phyloP scores from a whole-genome alignment of 495 filamentous ascomycete genomes.

The Mycothermus thermophilus region DNA sequence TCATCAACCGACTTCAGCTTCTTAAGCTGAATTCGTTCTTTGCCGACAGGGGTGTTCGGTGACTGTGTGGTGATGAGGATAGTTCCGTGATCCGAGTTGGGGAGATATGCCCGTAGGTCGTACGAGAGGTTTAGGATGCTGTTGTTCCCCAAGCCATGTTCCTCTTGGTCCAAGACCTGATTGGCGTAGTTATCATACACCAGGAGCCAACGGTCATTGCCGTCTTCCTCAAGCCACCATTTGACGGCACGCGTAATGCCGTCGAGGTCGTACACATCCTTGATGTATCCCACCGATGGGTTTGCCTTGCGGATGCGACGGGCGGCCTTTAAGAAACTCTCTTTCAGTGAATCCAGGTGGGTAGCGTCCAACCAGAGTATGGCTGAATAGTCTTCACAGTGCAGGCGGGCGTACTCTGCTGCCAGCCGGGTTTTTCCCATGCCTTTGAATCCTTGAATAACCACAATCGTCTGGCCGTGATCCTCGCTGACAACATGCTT shows the following conservation, averaged over 20 bases:
- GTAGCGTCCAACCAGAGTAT: constrained; percentile 24
- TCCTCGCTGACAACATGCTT: background rate
- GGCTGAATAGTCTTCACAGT: constrained; percentile 11
- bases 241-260: constrained; percentile 18
- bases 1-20: constrained; percentile 22
- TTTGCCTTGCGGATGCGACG: constrained; percentile 18
- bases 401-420: constrained; percentile 15
- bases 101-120: constrained; percentile 24
- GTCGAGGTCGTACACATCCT: constrained; percentile 11
- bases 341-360: constrained; percentile 20
- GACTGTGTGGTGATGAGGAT: constrained; percentile 32
- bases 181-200: constrained; percentile 27
- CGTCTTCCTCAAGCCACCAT: constrained; percentile 18
- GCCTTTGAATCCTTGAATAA: constrained; percentile 20
- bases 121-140: constrained; percentile 2
- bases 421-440: constrained; percentile 26
- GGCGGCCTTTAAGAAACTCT: constrained; percentile 19
- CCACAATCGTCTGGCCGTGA: background rate
- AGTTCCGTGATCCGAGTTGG: constrained; percentile 21
- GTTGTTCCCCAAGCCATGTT: constrained; percentile 1
- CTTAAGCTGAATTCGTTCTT: constrained; percentile 13
- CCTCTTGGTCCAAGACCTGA: constrained; percentile 16
- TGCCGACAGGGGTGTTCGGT: constrained; percentile 17
- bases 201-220: constrained; percentile 22
- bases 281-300: constrained; percentile 10